These are phyloP conservation scores for Dendrobium nobile DNA, from an alignment of 106 monocot species.

Conservation along the genomic window DNA sequence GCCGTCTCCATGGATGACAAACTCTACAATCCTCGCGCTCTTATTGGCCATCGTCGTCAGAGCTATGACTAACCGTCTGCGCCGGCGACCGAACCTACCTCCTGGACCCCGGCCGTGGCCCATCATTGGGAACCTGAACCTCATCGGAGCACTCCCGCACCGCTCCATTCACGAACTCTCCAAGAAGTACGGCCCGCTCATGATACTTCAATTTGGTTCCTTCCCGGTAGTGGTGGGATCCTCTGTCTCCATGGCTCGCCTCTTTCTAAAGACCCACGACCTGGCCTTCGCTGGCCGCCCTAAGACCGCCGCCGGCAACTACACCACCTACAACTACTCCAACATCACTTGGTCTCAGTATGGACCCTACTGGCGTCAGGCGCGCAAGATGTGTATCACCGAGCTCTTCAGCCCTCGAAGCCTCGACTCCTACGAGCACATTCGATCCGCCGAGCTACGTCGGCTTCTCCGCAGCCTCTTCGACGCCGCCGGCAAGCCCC, in stretches of 20 bases:
- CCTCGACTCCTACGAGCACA: constrained; percentile 30
- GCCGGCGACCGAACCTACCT: constrained; percentile 23
- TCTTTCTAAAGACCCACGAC: constrained; percentile 52
- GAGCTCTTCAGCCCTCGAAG: constrained; percentile 36
- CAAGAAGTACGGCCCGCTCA: constrained; percentile 40
- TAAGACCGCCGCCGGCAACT: constrained; percentile 39
- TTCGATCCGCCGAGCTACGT: constrained; percentile 33
- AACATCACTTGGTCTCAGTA: constrained; percentile 35
- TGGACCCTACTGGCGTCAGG: constrained; percentile 46
- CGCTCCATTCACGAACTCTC: constrained; percentile 47
- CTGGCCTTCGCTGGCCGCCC: constrained; percentile 40
- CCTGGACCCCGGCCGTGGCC: constrained; percentile 54
- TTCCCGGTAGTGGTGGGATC: constrained; percentile 40
- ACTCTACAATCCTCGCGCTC: constrained; percentile 1
- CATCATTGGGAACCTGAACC: constrained; percentile 60
- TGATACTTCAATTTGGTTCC: constrained; percentile 40
- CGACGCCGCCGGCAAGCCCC: not conserved
- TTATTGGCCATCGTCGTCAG: constrained; percentile 15
- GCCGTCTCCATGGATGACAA: constrained; percentile 9
- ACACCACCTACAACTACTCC: constrained; percentile 33
- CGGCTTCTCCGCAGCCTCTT: constrained; percentile 23
- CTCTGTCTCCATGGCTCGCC: too few relatives aligned
- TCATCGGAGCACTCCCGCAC: constrained; percentile 52
- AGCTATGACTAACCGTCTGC: not conserved
- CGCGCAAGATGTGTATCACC: constrained; percentile 31